Evolutionary conservation across 1,284 basidiomycete species (phyloP).

Genomic region (Trichosporon sp.): DNA sequence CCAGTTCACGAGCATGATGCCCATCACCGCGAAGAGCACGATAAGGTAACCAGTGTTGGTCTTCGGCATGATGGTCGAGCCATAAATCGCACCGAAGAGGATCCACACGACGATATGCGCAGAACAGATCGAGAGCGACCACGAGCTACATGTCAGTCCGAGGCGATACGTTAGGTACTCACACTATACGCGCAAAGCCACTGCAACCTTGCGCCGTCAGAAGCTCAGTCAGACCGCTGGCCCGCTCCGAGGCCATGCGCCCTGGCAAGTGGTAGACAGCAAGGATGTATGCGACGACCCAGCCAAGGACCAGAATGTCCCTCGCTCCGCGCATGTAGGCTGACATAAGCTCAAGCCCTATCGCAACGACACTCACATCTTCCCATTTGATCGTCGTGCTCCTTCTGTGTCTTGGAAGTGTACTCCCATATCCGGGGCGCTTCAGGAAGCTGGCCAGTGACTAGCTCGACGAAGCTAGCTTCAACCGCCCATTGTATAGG

Average conservation of each 20-base stretch:
- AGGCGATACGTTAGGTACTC: conserved; percentile 20
- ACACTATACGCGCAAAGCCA: conserved; percentile 39
- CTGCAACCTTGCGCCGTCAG: conserved; percentile 68
- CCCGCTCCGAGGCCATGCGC: conserved; percentile 59
- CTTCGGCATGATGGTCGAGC: conserved; percentile 59
- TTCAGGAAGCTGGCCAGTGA: conserved; percentile 26
- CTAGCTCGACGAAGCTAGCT: conserved; percentile 48
- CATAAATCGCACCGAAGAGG: conserved; percentile 60
- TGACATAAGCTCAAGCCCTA: background rate
- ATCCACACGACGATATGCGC: conserved; percentile 64
- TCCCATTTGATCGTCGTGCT: conserved; percentile 56
- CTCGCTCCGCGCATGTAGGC: conserved; percentile 57
- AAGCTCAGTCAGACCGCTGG: conserved; percentile 58
- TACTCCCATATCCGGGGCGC: conserved; percentile 66
- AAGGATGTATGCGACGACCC: conserved; percentile 62
- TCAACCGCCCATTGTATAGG: conserved; percentile 75
- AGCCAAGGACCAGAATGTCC: conserved; percentile 60
- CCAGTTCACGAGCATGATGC: conserved; percentile 44
- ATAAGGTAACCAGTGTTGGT: conserved; percentile 61
- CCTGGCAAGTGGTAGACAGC: conserved; percentile 68
- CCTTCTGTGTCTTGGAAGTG: conserved; percentile 60
- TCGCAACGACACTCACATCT: conserved; percentile 51
- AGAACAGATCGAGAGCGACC: conserved; percentile 58
- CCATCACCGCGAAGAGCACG: conserved; percentile 61
- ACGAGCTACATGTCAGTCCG: conserved; percentile 45